Evolutionary conservation across 2,329 filamentous ascomycete species (phyloP).

Genomic region (Dothideomycetidae sp.): DNA sequence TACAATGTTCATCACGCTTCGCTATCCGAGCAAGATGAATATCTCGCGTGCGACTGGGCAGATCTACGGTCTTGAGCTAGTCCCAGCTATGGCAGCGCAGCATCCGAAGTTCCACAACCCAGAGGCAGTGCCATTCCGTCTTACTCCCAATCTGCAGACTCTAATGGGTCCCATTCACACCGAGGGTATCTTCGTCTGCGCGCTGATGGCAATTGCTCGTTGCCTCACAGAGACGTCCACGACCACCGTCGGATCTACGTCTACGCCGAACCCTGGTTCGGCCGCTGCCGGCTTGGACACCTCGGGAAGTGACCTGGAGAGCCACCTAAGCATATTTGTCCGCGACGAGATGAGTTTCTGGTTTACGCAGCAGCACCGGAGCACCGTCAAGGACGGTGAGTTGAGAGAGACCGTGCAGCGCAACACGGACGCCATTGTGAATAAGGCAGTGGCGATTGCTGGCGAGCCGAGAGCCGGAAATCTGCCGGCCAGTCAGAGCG

Average conservation of each 20-base stretch:
- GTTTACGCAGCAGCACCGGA: constrained; percentile 68
- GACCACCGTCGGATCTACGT: constrained; percentile 14
- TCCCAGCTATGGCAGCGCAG: constrained; percentile 70
- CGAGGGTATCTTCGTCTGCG: constrained; percentile 89
- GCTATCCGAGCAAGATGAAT: constrained; percentile 89
- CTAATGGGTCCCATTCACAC: constrained; percentile 92
- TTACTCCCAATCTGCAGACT: constrained; percentile 90
- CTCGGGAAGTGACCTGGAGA: constrained; percentile 59
- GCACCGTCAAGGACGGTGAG: constrained; percentile 48
- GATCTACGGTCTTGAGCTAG: constrained; percentile 90
- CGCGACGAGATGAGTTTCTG: constrained; percentile 97
- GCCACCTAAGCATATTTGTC: constrained; percentile 87
- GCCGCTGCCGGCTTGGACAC: constrained; percentile 14
- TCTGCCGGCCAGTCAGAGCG: constrained; percentile 88
- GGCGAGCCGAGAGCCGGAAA: constrained; percentile 48
- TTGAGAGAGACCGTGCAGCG: constrained; percentile 65
- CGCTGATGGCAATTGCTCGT: constrained; percentile 90
- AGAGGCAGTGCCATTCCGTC: constrained; percentile 90
- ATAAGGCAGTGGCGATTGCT: constrained; percentile 73
- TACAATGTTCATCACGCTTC: constrained; percentile 90
- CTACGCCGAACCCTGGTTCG: constrained; percentile 11
- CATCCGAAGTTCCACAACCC: constrained; percentile 90
- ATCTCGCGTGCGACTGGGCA: constrained; percentile 79
- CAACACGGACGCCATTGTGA: constrained; percentile 85
- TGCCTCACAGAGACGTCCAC: constrained; percentile 67